Conservation (phyloP, 129 eudicot genomes). For the Chrysanthemum lavandulifolium region DNA sequence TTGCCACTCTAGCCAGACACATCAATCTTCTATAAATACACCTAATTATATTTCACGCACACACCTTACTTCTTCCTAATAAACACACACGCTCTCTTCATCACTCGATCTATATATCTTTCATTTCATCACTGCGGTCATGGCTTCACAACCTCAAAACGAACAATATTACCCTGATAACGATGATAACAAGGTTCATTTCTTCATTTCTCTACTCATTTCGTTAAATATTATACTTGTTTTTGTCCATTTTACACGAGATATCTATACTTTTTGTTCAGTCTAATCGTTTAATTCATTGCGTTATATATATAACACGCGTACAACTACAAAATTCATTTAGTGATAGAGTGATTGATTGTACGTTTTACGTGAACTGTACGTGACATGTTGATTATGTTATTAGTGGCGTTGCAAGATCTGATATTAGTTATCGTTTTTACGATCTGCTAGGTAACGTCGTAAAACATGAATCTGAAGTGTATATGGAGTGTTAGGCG, state of each 20-base stretch:
- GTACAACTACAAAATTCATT: too few species aligned
- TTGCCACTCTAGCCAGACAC: conserved; percentile 5
- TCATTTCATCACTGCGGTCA: conserved; percentile 12
- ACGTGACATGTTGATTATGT: too few species aligned
- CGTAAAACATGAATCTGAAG: too few species aligned
- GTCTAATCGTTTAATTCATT: neutral
- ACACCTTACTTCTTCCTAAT: neutral
- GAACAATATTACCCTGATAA: conserved; percentile 21
- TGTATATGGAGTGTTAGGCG: too few species aligned
- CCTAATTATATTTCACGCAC: neutral
- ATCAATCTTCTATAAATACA: conserved; percentile 22
- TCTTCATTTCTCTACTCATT: neutral
- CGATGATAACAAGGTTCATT: conserved; percentile 23
- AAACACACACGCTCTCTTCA: conserved; percentile 4
- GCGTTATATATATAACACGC: too few species aligned
- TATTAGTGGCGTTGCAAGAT: too few species aligned
- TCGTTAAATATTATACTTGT: neutral
- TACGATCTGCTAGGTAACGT: too few species aligned
- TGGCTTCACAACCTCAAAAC: conserved; percentile 26
- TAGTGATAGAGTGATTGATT: too few species aligned
- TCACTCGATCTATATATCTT: conserved; percentile 9
- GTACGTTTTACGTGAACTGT: neutral
- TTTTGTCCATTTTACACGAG: neutral
- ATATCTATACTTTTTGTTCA: neutral
- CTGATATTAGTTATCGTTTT: too few species aligned